These are phyloP conservation scores for Nannochloropsis salina DNA, from an alignment of 108 stramenopile species.

Conservation along the genomic window DNA sequence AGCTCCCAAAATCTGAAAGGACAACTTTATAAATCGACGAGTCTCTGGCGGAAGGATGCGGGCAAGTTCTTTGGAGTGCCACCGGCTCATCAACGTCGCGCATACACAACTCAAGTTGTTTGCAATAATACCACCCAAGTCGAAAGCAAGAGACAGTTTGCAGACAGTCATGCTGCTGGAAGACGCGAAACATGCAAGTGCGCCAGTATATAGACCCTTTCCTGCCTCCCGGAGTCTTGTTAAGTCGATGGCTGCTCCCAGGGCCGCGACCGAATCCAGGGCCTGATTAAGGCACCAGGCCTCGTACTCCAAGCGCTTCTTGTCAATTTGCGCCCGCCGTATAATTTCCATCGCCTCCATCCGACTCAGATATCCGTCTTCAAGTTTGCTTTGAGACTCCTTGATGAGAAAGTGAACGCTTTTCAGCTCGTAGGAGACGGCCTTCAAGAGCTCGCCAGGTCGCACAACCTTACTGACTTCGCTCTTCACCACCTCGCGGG, in stretches of 20 bases:
- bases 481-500: background rate
- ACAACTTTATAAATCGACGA: background rate
- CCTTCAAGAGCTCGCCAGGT: background rate
- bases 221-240: background rate
- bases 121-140: background rate
- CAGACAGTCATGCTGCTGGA: background rate
- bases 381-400: background rate
- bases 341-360: background rate
- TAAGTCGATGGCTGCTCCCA: conserved; percentile 15
- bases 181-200: background rate
- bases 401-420: background rate
- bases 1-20: background rate
- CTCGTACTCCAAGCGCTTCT: background rate
- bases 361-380: background rate
- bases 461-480: background rate
- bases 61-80: background rate
- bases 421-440: background rate
- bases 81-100: background rate
- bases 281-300: conserved; percentile 1
- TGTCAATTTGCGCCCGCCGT: background rate
- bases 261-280: background rate
- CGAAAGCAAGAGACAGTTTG: conserved; percentile 8
- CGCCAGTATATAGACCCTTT: conserved; percentile 4
- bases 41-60: background rate
- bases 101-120: background rate